These are phyloP conservation scores for Henningerozyma blattae DNA, from an alignment of 805 yeast genomes.

Conservation along the genomic window DNA sequence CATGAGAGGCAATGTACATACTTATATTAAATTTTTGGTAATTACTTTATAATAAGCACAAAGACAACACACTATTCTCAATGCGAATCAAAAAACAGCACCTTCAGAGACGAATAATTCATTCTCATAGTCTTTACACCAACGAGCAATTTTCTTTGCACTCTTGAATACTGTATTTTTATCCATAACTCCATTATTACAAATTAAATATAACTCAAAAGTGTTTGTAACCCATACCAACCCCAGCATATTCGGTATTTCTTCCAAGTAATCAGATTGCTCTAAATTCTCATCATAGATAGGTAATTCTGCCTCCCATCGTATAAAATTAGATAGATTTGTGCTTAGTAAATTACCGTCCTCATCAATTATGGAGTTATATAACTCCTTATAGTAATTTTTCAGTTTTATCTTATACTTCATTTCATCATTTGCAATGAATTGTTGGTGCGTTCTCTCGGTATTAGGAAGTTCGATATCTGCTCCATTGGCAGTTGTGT, in stretches of 20 bases:
- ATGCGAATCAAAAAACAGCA: constrained; percentile 44
- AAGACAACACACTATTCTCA: too few species aligned
- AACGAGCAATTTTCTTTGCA: constrained; percentile 51
- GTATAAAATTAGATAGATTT: constrained; percentile 35
- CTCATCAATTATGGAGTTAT: constrained; percentile 14
- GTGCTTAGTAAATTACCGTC: constrained; percentile 19
- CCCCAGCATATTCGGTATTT: constrained; percentile 24
- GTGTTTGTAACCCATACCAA: constrained; percentile 44
- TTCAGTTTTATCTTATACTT: constrained; percentile 16
- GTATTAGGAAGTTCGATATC: too few species aligned
- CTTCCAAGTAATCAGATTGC: constrained; percentile 8
- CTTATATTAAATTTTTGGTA: too few species aligned
- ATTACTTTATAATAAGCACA: too few species aligned
- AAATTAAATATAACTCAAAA: constrained; percentile 50
- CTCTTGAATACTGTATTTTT: constrained; percentile 46
- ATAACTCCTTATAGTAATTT: constrained; percentile 18
- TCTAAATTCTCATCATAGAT: constrained; percentile 1
- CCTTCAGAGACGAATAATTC: constrained; percentile 68
- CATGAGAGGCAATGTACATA: too few species aligned
- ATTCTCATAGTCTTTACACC: constrained; percentile 66
- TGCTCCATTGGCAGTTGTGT: neutral
- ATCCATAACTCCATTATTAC: constrained; percentile 40
- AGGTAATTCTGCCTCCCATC: constrained; percentile 25
- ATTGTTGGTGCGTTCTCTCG: too few species aligned
- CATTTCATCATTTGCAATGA: too few species aligned